Evolutionary conservation across 179 eudicot genomes (phyloP), one percentile per base, ranked within the genome.

Genomic region (Dionaea muscipula): DNA sequence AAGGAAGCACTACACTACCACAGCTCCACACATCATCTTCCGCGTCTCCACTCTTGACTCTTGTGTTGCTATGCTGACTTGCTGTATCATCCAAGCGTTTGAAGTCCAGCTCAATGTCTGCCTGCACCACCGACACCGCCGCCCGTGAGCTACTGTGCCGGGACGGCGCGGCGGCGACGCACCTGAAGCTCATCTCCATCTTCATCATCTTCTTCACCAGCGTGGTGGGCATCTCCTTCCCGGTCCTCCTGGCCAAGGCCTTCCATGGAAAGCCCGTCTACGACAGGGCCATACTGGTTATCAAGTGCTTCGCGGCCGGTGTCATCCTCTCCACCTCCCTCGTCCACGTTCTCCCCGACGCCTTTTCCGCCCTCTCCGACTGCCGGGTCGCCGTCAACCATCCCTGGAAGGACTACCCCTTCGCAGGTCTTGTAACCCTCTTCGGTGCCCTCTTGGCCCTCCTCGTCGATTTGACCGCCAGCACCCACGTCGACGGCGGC

Each of bases 281-380:
- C 81, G 85, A 83, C 59, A 83, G 77, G 47, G 83, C 85, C 2
- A 71, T 68, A 1, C 56, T 83, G 0, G 52, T 85, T 1, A 85
- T 85, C 49, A 85, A 85, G 68, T 85, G 95, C 68, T 85, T 83
- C 69, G 91, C 91, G 0, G 95, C 95, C 3, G 91, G 95, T 10
- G 95, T 81, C 2, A 85, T 85, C 1, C 74, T 85, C 33, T 83
- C 95, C 17, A 83, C 95, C 12, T 83, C 95, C 0, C 81, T 83
- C 23, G 91, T 83, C 48, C 95, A 81, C 71, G 91, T 80, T 27
- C 56, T 85, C 21, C 95, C 95, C 12, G 95, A 83, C 62, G 94
- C 94, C 12, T 85, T 76, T 73, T 61, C 65, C 53, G 83, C 94
- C 18, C 81, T 85, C n/a, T 49, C 75, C 7, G 77, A 83, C 49